phyloP scores from a whole-genome alignment of 2,329 filamentous ascomycete species.

The Cladosporium sphaerospermum region DNA sequence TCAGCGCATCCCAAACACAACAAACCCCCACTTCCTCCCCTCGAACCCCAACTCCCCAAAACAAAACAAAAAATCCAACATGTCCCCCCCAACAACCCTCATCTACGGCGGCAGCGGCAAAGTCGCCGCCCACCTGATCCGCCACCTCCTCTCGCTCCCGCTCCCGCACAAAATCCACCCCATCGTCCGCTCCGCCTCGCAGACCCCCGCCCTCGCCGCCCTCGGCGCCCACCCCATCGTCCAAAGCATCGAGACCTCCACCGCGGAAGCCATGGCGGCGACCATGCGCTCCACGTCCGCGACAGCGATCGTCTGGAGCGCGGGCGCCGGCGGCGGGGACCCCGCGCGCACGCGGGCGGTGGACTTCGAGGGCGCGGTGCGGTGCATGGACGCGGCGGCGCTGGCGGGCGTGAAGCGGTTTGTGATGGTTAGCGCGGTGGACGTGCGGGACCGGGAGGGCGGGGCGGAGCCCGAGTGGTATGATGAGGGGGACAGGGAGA shows the following conservation, averaged over 20 bases:
- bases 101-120: constrained; percentile 34
- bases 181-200: constrained; percentile 30
- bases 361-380: constrained; percentile 58
- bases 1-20: background rate
- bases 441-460: constrained; percentile 43
- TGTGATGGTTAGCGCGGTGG: constrained; percentile 58
- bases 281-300: constrained; percentile 33
- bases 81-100: constrained; percentile 14
- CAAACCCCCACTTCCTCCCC: background rate
- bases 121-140: constrained; percentile 31
- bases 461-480: constrained; percentile 41
- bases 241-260: constrained; percentile 37
- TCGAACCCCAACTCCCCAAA: background rate
- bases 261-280: constrained; percentile 32
- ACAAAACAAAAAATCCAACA: background rate
- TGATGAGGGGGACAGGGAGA: constrained; percentile 32
- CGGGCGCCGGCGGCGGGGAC: constrained; percentile 32
- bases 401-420: constrained; percentile 54
- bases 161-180: constrained; percentile 27
- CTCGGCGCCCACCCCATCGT: constrained; percentile 40
- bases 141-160: constrained; percentile 19
- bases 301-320: constrained; percentile 29
- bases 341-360: constrained; percentile 52
- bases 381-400: constrained; percentile 56
- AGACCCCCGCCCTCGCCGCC: constrained; percentile 31